Evolutionary conservation across 257 asterid species (phyloP).

Genomic region (Ocimum tenuiflorum): DNA sequence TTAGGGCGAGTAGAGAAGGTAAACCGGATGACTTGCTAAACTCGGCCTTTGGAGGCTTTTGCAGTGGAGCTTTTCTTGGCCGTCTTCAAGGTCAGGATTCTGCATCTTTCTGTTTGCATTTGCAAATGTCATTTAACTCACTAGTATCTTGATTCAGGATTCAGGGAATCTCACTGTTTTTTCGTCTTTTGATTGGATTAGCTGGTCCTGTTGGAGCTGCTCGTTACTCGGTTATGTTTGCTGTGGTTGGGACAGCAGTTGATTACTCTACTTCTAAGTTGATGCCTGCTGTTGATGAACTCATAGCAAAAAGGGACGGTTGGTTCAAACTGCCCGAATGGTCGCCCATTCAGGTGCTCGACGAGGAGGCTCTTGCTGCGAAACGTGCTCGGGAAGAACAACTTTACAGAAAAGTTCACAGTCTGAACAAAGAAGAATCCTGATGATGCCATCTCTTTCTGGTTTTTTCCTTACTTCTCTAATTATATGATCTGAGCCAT

Average conservation of each 20-base stretch:
- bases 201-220: slow-evolving; percentile 77
- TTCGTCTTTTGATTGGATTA: slow-evolving; percentile 14
- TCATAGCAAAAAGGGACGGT: slow-evolving; percentile 29
- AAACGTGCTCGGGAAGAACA: slow-evolving; percentile 66
- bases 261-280: slow-evolving; percentile 58
- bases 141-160: neutral
- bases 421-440: slow-evolving; percentile 59
- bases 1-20: slow-evolving; percentile 69
- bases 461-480: neutral
- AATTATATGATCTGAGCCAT: neutral
- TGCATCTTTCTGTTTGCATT: neutral
- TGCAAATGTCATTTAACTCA: too few species aligned
- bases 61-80: slow-evolving; percentile 87
- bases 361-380: slow-evolving; percentile 87
- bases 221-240: slow-evolving; percentile 67
- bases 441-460: slow-evolving; percentile 12
- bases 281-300: slow-evolving; percentile 42
- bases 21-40: slow-evolving; percentile 79
- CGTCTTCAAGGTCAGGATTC: slow-evolving; percentile 74
- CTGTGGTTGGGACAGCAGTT: slow-evolving; percentile 71
- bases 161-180: neutral
- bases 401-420: slow-evolving; percentile 46
- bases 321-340: slow-evolving; percentile 80
- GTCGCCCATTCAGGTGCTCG: slow-evolving; percentile 83
- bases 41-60: slow-evolving; percentile 80